Evolutionary conservation across 2,329 filamentous ascomycete species (phyloP), one percentile per base, ranked within the genome.

Genomic region (Microcera coccophila): DNA sequence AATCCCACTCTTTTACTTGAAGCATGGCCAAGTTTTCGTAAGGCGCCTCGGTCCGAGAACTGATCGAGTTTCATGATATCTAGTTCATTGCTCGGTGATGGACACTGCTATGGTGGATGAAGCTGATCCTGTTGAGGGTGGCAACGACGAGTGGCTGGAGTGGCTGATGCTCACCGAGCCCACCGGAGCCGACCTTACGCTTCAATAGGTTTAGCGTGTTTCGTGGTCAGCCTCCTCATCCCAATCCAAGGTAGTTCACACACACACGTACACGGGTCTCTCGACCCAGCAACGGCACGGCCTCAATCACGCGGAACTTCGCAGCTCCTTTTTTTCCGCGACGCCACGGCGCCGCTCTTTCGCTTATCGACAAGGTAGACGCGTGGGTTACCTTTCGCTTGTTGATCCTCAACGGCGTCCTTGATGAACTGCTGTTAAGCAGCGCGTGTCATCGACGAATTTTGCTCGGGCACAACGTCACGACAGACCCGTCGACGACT

Each of bases 401-500:
- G 22, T 7, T 7, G 12, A 26, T 7, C 7, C 7, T 26, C 12
- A 7, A 26, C 7, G 12, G n/a, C 8, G 15, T 8, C 29, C 7
- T 42, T 39, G 44, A 42, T 43, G 42, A 34, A 19, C 39, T 34
- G 12, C 39, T 40, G 39, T 41, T 48, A 32, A 35, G 43, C 49
- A 50, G 50, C 53, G 50, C 44, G 53, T 50, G 42, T 37, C 35
- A 41, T 45, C 37, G 49, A 52, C 51, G 49, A 54, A 52, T 53
- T 52, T 47, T 42, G 40, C 51, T 45, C 26, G 46, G 49, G 42
- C 47, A 54, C 42, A 45, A 54, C 50, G 42, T 32, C 16, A 35
- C 8, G 8, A 17, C 12, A 32, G 29, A 26, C 22, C 22, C 22
- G 12, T 26, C 12, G 7, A 7, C 12, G 22, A 7, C 12, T 26